phyloP scores from a whole-genome alignment of 1,284 basidiomycete genomes.

The Fistulina hepatica region DNA sequence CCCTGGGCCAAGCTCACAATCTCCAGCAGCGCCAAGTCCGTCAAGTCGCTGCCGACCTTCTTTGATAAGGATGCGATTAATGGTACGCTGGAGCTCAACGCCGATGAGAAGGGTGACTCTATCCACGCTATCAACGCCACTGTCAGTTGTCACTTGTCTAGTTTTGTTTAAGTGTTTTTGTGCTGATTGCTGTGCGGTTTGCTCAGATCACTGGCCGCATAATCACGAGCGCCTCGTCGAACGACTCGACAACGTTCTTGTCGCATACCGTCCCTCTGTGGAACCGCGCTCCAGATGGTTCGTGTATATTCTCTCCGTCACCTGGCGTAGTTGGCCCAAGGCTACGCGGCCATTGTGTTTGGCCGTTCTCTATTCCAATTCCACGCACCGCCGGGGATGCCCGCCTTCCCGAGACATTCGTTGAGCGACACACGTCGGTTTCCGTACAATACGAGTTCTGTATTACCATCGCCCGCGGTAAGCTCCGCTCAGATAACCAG shows the following conservation, averaged over 20 bases:
- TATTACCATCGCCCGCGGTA: slow-evolving; percentile 32
- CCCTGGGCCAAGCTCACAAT: slow-evolving; percentile 33
- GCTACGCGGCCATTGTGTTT: slow-evolving; percentile 29
- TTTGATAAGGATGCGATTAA: slow-evolving; percentile 39
- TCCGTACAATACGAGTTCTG: slow-evolving; percentile 38
- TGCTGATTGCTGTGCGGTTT: neutral
- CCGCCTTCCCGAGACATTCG: slow-evolving; percentile 35
- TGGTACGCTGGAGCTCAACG: slow-evolving; percentile 31
- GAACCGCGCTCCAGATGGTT: slow-evolving; percentile 26
- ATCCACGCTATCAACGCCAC: slow-evolving; percentile 33
- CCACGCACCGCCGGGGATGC: slow-evolving; percentile 27
- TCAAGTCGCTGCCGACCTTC: slow-evolving; percentile 34
- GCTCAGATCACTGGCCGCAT: slow-evolving; percentile 34
- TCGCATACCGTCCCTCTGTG: slow-evolving; percentile 31
- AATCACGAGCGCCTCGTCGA: slow-evolving; percentile 31
- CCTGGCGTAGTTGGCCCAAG: slow-evolving; percentile 24
- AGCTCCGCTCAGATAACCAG: slow-evolving; percentile 35
- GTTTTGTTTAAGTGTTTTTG: neutral
- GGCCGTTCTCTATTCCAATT: slow-evolving; percentile 34
- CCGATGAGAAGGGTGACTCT: slow-evolving; percentile 36
- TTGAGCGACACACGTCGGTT: slow-evolving; percentile 33
- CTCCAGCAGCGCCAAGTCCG: slow-evolving; percentile 36
- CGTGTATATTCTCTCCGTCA: slow-evolving; percentile 1
- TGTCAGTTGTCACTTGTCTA: slow-evolving; percentile 19
- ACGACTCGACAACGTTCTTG: slow-evolving; percentile 33